Conservation (phyloP, 805 yeast genomes). For the Pichia ethanolica region DNA sequence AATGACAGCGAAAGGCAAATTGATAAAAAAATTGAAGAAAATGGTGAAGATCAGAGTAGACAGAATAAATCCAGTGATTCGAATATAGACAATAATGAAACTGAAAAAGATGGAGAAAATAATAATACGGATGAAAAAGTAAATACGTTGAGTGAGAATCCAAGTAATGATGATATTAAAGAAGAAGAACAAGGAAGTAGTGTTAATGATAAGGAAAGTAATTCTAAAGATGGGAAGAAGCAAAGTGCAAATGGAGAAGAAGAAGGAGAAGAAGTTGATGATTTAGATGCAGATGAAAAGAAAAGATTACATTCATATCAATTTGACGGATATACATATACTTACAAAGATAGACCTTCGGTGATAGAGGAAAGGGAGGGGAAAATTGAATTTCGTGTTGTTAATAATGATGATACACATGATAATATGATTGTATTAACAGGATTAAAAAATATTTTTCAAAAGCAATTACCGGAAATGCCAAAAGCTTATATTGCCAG, state of each 20-base stretch:
- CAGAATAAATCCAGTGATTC: too few species aligned
- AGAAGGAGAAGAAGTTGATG: conserved; percentile 19
- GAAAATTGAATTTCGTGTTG: conserved; percentile 90
- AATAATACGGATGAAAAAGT: too few species aligned
- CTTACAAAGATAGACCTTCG: conserved; percentile 87
- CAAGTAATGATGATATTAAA: too few species aligned
- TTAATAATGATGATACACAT: conserved; percentile 82
- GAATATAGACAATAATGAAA: too few species aligned
- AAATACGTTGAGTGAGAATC: too few species aligned
- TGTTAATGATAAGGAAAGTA: too few species aligned
- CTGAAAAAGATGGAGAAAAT: too few species aligned
- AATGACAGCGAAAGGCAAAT: not conserved
- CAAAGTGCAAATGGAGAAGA: not conserved
- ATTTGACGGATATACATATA: conserved; percentile 72
- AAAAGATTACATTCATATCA: conserved; percentile 41
- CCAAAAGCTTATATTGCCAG: conserved; percentile 95
- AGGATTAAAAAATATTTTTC: conserved; percentile 92
- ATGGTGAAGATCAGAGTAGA: too few species aligned
- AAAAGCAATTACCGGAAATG: conserved; percentile 97
- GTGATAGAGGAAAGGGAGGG: conserved; percentile 92
- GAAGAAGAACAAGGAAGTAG: too few species aligned
- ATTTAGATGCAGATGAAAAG: conserved; percentile 18
- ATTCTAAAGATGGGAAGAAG: not conserved
- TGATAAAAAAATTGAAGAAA: not conserved
- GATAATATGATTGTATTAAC: conserved; percentile 89